Base-by-base conservation (phyloP, 139 green algal species). In the Deuterostichococcus epilithicus region DNA sequence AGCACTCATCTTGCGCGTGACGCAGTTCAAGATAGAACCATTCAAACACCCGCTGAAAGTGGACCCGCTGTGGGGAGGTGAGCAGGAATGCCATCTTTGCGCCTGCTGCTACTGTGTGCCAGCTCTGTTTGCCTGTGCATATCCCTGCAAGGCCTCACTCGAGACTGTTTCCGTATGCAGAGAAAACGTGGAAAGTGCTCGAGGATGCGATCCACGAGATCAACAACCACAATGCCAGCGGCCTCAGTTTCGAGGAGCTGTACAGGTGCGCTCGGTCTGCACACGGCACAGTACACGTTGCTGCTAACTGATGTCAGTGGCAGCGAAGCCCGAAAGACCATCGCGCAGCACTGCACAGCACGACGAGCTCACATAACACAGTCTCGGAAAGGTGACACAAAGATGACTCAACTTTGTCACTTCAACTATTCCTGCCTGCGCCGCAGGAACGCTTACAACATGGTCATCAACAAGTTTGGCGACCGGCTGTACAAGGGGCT, bases 391-490 rank as follows among this genome's bases (percentile, higher is more conserved):
- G 2, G 22, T 5, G 23, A 65, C 28, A 18, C 5, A 66, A 67
- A 22, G n/a, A n/a, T n/a, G n/a, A n/a, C n/a, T n/a, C n/a, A n/a
- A n/a, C n/a, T n/a, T n/a, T n/a, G n/a, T n/a, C n/a, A n/a, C n/a
- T n/a, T 45, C 69, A n/a, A 52, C 15, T 45, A 34, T 34, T 1
- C 34, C 28, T 68, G 8, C 74, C 52, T 75, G 38, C 70, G 23
- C 34, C 69, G 67, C 90, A 97, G 96, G 77, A 98, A 94, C 69
- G 96, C 95, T 3, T 99, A 99, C 90, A 98, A 98, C 85, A 98
- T 99, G 94, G 96, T 99, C 33, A 88, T 99, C 42, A 94, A 98
- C 84, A 98, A 97, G 88, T 94, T 94, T 78, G 96, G 96, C 5
- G 90, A 97, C 60, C 80, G 85, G 32, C 86, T 99, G 26, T 99